Evolutionary conservation across 768 basidiomycete genomes (phyloP), one percentile per base, ranked within the genome.

Genomic region (Lactarius indigo): DNA sequence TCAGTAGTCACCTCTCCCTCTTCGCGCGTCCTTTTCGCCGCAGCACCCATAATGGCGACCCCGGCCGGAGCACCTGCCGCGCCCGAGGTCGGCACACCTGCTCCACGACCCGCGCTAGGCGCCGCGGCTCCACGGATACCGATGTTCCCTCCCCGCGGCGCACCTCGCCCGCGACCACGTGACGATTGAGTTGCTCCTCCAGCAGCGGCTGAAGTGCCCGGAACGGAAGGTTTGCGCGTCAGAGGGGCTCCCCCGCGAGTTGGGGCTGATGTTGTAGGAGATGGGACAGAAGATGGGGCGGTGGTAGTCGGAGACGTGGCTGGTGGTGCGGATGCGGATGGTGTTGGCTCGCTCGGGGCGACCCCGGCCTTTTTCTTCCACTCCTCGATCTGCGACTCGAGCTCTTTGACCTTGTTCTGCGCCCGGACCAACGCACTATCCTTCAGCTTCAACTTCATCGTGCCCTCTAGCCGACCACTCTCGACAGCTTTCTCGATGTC

Each of bases 401-500:
- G 78, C 8, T 88, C 86, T 77, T 90, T 92, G 59, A 91, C 78
- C 64, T 81, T 83, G 64, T 77, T 78, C 72, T 90, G 85, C 12
- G 84, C 79, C 59, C 79, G 83, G 35, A 86, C 80, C n/a, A 92
- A 77, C 69, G 89, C 89, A 1, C 79, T 77, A 69, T 93, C 91
- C 76, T 91, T 92, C 52, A 92, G 70, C 74, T 88, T 90, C 39
- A 77, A 74, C 77, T 88, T 89, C 28, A 85, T 79, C 1, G 72
- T 78, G 59, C 82, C 79, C 69, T 92, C 91, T 78, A 83, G 79
- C 57, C 90, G 80, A 2, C 91, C 91, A 3, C 84, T 79, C 59
- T 92, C 91, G 8, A 88, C 80, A 1, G 91, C 91, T 7, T 83
- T 79, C 3, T 80, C 80, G 39, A 91, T 83, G 60, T 89, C 88